These are phyloP conservation scores for Sutorius australiensis DNA, from an alignment of 768 basidiomycete species.

Conservation along the genomic window DNA sequence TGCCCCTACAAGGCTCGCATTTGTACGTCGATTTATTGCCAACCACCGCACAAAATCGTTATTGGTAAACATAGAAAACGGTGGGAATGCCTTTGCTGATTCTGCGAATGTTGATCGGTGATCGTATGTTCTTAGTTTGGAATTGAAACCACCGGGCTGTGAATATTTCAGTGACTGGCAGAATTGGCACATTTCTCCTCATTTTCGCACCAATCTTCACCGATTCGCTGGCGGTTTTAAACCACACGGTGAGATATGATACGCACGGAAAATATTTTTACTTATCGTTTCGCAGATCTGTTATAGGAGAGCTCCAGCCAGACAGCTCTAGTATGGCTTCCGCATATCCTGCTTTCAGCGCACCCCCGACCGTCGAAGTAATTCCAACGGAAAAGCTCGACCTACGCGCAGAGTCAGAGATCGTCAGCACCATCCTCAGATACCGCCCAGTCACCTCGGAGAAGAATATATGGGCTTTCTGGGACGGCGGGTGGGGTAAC, in stretches of 20 bases:
- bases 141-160: too few species aligned
- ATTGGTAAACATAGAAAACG: too few species aligned
- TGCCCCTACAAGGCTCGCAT: background rate
- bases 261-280: too few species aligned
- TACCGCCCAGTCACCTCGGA: background rate
- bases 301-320: background rate
- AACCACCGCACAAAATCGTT: background rate
- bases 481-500: background rate
- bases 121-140: too few species aligned
- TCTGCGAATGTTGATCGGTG: too few species aligned
- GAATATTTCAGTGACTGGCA: background rate
- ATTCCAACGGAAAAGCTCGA: background rate
- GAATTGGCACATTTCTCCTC: background rate
- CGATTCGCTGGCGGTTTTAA: background rate
- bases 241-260: background rate
- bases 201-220: background rate
- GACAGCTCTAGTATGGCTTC: background rate
- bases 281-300: background rate
- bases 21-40: background rate
- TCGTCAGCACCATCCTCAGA: background rate
- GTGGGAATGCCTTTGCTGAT: too few species aligned
- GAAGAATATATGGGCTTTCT: conserved; percentile 3
- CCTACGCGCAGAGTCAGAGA: background rate
- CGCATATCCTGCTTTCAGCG: background rate
- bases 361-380: background rate